Base-by-base conservation (phyloP, 495 filamentous ascomycete species). In the Bombardia bombarda region DNA sequence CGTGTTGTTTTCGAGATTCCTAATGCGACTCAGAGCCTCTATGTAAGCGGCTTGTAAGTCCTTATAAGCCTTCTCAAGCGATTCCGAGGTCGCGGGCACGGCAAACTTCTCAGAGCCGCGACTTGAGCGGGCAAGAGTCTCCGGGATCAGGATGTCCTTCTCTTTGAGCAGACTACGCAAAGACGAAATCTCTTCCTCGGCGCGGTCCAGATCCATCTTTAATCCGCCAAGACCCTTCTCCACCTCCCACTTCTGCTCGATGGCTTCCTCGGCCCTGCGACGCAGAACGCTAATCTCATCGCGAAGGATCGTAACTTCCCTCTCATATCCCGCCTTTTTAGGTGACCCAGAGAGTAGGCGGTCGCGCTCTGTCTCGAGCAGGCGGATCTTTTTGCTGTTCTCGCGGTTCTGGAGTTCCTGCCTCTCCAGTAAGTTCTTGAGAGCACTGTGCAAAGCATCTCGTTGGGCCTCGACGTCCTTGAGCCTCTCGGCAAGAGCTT, bases 191-290 rank as follows among this genome's bases (percentile, higher is more conserved):
- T 98, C 93, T 57, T 92, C 84, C 62, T 95, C 85, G 3, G 92
- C 88, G 47, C 90, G 85, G 57, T 98, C 93, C 22, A 98, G 77
- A 57, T 98, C 92, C 85, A 95, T 96, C 64, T 95, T 95, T 47
- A 98, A 68, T 32, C 90, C 90, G 45, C 82, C 76, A 12, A 98
- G 73, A 19, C 89, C 88, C 63, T 95, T 94, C 64, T 98, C 92
- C 43, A 90, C 90, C 63, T 92, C 84, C 77, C 83, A 96, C 68
- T 96, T 97, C 54, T 90, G 85, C 52, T 93, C 87, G n/a, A 96
- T 72, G 17, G 92, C 93, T 42, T 98, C 92, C 51, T 97, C 90
- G 19, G 93, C 90, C 40, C 93, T 82, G 42, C 82, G 80, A 22
- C 92, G 82, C 35, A 98, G 78, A 7, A 80, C 73, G 46, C 83